phyloP scores from a whole-genome alignment of 257 asterid species.

The Henckelia pumila region DNA sequence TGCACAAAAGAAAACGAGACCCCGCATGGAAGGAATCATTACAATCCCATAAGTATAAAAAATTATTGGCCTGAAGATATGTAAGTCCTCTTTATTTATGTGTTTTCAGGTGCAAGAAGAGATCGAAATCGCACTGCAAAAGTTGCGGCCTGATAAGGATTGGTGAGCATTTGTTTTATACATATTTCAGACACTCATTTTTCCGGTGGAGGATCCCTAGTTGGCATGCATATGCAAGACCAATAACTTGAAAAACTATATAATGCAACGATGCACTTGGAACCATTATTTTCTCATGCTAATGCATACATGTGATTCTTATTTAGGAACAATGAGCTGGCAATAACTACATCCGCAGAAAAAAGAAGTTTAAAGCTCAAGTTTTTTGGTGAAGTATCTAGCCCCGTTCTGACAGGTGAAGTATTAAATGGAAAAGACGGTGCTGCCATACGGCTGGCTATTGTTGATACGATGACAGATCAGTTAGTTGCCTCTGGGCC shows the following conservation, averaged over 20 bases:
- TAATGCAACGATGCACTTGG: not conserved
- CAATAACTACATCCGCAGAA: not conserved
- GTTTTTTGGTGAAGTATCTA: conserved; percentile 15
- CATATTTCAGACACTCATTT: not conserved
- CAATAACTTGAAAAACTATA: too few species aligned
- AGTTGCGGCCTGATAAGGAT: not conserved
- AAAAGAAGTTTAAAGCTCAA: conserved; percentile 19
- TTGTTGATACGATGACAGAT: conserved; percentile 21
- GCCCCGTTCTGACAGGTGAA: conserved; percentile 22
- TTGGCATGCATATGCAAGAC: too few species aligned
- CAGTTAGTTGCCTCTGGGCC: conserved; percentile 18
- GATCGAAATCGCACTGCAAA: conserved; percentile 7
- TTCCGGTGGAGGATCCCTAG: not conserved
- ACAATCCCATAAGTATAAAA: too few species aligned
- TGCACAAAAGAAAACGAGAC: too few species aligned
- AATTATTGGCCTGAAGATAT: too few species aligned
- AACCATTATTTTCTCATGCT: not conserved
- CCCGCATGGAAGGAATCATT: too few species aligned
- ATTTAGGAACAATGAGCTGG: conserved; percentile 17
- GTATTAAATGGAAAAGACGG: conserved; percentile 27
- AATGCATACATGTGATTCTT: not conserved
- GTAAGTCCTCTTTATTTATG: too few species aligned
- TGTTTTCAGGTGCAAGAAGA: conserved; percentile 23
- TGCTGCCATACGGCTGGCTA: conserved; percentile 10
- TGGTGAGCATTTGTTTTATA: not conserved